Evolutionary conservation across 257 asterid genomes (phyloP), one percentile per base, ranked within the genome.

Genomic region (Eucommia ulmoides): DNA sequence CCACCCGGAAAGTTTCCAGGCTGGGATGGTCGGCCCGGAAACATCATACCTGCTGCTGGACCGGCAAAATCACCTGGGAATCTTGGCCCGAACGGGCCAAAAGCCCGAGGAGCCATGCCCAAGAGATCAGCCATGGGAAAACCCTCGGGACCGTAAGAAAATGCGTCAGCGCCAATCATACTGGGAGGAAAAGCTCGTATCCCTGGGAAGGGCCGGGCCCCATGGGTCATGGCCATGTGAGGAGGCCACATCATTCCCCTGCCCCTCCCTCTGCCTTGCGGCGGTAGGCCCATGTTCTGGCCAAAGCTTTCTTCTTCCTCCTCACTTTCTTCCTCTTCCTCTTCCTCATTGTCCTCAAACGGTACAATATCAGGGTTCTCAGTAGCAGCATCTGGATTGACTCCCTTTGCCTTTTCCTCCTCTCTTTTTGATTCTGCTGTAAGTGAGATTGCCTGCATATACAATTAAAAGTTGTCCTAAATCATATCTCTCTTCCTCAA

Each of bases 171-270:
- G 11, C 83, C 85, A 89, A 83, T 72, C 75, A 87, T 66, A 59
- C 74, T 78, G 0, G 87, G 94, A 20, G 92, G 94, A 59, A 79
- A 81, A 25, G 84, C 84, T 23, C 79, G 78, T 59, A 76, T 69
- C 19, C 89, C 89, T 1, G 76, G 86, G 64, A 70, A 73, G 33
- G 87, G 86, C n/a, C 87, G 62, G 21, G 67, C 66, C 2, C 95
- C 94, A 41, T 70, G 89, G 46, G 70, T 76, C 25, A 81, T 57
- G 54, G 95, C 88, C 83, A 78, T 75, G 24, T 77, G 84, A 33
- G 93, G 83, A 53, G 88, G 80, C 96, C 96, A 88, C 81, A 75
- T 69, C 79, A 80, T 80, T 61, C 94, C 96, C 66, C 89, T 68
- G 17, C 94, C 94, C 53, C 96, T 73, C 51, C 94, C 96, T 71